A percentile compares a stretch with the other conserved stretches of the same genome.
Conservation (phyloP, 2,329 filamentous ascomycete species). For the Calonectria henricotiae region DNA sequence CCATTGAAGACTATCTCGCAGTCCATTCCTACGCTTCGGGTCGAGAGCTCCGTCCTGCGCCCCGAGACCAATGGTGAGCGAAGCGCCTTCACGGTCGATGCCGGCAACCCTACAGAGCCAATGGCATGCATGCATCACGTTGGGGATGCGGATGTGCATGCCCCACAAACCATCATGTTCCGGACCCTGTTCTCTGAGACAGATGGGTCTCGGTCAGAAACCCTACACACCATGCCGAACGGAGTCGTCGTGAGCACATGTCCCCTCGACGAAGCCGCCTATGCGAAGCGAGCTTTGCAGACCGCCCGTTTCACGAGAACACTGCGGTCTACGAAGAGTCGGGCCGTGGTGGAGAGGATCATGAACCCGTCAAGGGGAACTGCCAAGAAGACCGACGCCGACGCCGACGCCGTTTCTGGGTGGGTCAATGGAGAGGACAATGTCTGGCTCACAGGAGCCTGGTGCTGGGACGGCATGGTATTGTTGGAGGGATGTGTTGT, state of each 20-base stretch:
- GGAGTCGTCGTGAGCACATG: constrained; percentile 71
- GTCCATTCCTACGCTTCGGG: constrained; percentile 65
- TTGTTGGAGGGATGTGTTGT: constrained; percentile 74
- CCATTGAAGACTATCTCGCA: constrained; percentile 60
- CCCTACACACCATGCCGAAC: constrained; percentile 67
- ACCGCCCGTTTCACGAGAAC: constrained; percentile 69
- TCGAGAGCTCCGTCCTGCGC: constrained; percentile 65
- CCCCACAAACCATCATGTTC: constrained; percentile 57
- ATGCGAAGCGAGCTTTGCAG: constrained; percentile 61
- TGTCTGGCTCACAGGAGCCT: constrained; percentile 72
- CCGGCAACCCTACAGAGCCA: constrained; percentile 17
- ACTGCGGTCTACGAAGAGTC: constrained; percentile 66
- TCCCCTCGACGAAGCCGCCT: constrained; percentile 59
- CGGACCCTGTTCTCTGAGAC: constrained; percentile 56
- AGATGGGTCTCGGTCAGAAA: constrained; percentile 62
- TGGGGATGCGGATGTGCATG: constrained; percentile 43
- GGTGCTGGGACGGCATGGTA: constrained; percentile 79
- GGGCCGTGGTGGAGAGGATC: constrained; percentile 64
- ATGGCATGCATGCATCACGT: constrained; percentile 52
- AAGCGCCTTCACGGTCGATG: constrained; percentile 32
- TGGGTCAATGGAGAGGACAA: constrained; percentile 71
- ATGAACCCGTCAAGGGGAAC: constrained; percentile 53
- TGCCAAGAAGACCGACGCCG: constrained; percentile 33
- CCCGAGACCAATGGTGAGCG: constrained; percentile 29
- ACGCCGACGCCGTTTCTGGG: neutral